Percentiles rank a stretch among this genome's conserved stretches.
phyloP scores from a whole-genome alignment of 192 early-diverging fungal species.

The Gorgonomyces haynaldii region DNA sequence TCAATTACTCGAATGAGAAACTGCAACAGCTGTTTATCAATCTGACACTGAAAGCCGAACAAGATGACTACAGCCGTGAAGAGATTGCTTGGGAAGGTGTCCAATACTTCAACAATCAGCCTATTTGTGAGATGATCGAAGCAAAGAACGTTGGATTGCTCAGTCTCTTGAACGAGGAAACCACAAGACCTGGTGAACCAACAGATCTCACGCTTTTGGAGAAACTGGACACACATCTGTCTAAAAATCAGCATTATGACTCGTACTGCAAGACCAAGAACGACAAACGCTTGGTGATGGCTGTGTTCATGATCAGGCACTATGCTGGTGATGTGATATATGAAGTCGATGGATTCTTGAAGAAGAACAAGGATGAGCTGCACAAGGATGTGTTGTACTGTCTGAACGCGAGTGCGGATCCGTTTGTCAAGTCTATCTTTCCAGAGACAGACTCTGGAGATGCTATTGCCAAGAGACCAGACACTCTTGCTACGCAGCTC shows the following conservation, averaged over 20 bases:
- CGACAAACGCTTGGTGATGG: background rate
- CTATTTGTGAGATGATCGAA: slow-evolving; percentile 97
- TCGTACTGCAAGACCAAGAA: slow-evolving; percentile 15
- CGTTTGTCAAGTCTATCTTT: slow-evolving; percentile 53
- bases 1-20: slow-evolving; percentile 88
- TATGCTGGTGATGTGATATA: slow-evolving; percentile 93
- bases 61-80: slow-evolving; percentile 94
- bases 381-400: slow-evolving; percentile 67
- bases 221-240: slow-evolving; percentile 58
- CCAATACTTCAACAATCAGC: slow-evolving; percentile 97
- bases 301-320: slow-evolving; percentile 83
- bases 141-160: slow-evolving; percentile 83
- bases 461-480: slow-evolving; percentile 50
- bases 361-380: slow-evolving; percentile 96
- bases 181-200: slow-evolving; percentile 71
- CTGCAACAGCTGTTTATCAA: slow-evolving; percentile 97
- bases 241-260: slow-evolving; percentile 81
- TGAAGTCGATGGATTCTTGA: slow-evolving; percentile 86
- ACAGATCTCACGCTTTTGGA: slow-evolving; percentile 76
- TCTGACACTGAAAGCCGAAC: slow-evolving; percentile 96
- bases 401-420: slow-evolving; percentile 52
- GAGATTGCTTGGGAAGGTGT: slow-evolving; percentile 96
- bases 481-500: slow-evolving; percentile 90
- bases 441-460: slow-evolving; percentile 24
- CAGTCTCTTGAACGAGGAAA: slow-evolving; percentile 90